Evolutionary conservation across 2,329 filamentous ascomycete species (phyloP), one percentile per base, ranked within the genome.

Genomic region (Diaporthe humulicola): DNA sequence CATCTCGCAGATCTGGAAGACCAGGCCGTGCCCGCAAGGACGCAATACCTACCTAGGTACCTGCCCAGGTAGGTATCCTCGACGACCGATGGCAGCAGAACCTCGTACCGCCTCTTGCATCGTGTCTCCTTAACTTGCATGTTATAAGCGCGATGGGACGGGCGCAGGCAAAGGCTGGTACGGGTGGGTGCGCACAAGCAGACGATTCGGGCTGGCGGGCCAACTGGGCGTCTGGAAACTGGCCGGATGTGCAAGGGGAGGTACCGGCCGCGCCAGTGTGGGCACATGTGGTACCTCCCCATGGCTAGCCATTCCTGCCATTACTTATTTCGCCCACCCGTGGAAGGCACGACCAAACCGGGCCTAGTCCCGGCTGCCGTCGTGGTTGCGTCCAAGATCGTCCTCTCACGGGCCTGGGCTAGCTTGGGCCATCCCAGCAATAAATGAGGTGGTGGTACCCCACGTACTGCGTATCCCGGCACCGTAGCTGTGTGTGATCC

Each of bases 1-100:
- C 64, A 52, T 67, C 45, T 67, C 45, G 61, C 61, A 67, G 61
- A 67, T 67, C 61, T 67, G 61, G 61, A 45, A 67, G 61, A 36
- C 45, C 64, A 52, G 45, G 45, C 61, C 61, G 30, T 52, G 61
- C 22, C 30, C 28, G 10, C 28, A 36, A 50, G 36, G 28, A 52
- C 30, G 61, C 25, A 38, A 15, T 67, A 33, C 33, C 9, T 4
- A 36, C 61, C 45, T 67, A 33, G 5, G 4, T 4, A 36, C 61
- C 45, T 52, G 42, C 60, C 40, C 8, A 38, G 61, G 45, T 19
- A 9, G 45, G 42, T 19, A 38, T 52, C 10, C 45, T 52, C 22
- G 30, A 52, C 60, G 58, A 14, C 58, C 22, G 19, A 33, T 38
- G 57, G 14, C 36, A 28, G 4, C 22, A 7, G 14, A 19, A 64